These are phyloP conservation scores for Pseudogymnoascus sp. DNA, from an alignment of 2,329 filamentous ascomycete species.

Conservation along the genomic window DNA sequence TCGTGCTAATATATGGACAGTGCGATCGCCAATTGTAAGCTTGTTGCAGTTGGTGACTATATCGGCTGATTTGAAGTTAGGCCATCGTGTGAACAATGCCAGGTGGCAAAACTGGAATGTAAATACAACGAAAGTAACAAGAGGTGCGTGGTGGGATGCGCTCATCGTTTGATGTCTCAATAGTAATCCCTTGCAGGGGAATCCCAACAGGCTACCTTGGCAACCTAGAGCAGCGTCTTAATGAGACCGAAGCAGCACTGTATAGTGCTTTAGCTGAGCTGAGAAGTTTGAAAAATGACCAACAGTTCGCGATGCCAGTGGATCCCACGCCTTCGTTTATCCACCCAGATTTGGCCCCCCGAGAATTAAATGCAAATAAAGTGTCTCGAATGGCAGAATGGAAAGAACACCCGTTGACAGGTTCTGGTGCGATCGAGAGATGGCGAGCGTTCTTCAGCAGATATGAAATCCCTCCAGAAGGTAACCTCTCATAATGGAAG, in stretches of 20 bases:
- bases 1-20: background rate
- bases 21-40: background rate
- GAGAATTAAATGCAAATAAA: background rate
- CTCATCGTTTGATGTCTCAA: background rate
- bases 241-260: conserved; percentile 26
- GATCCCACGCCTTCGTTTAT: background rate
- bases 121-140: background rate
- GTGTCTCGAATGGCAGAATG: background rate
- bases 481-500: background rate
- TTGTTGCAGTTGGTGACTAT: conserved; percentile 20
- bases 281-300: background rate
- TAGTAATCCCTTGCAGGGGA: conserved; percentile 20
- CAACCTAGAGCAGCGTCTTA: conserved; percentile 32
- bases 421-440: background rate
- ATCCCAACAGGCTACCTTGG: conserved; percentile 35
- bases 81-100: background rate
- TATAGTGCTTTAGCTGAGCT: conserved; percentile 18
- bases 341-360: background rate
- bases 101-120: background rate
- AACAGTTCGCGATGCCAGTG: background rate
- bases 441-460: background rate
- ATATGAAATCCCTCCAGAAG: background rate
- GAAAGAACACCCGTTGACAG: background rate
- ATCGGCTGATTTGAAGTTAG: background rate
- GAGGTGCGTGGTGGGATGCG: conserved; percentile 19